Evolutionary conservation across 2,329 filamentous ascomycete species (phyloP), one percentile per base, ranked within the genome.

Genomic region (Gyromitra esculenta): DNA sequence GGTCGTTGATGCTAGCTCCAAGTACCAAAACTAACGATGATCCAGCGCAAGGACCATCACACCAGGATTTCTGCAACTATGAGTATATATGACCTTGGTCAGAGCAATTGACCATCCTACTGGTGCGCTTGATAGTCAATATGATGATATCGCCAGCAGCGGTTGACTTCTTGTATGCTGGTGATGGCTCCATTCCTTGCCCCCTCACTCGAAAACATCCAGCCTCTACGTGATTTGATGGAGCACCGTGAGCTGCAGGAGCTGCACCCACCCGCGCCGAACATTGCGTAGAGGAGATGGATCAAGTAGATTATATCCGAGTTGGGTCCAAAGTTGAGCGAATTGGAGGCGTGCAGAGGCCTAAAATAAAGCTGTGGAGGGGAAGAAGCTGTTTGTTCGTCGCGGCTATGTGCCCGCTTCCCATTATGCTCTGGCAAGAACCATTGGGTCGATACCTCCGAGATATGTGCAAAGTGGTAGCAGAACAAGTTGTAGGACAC

Each of bases 301-400:
- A 70, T 59, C 54, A 69, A 77, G 75, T 75, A 69, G 75, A 75
- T 65, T 77, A 74, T 74, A 77, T 64, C 75, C 70, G 70, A 70
- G 57, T 60, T 65, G 9, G 70, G 41, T 56, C 64, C 52, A 62
- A 3, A 65, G 48, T 68, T 73, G 70, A 54, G 75, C 64, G 71
- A 69, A 74, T 73, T 69, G 70, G 43, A 69, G 57, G 43, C 37
- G 37, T 31, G 18, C 50, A 69, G 74, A 72, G 63, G 56, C 54
- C 63, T 57, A 73, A 69, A 68, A 64, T 73, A 69, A 73, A 64
- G 21, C 25, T 54, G 21, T 21, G 57, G 63, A 64, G 35, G 68
- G 57, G 63, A 69, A 18, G 73, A 31, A 39, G 45, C 39, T 64
- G 62, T 67, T 64, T 69, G 64, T 65, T 59, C 65, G 64, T 68